Base-by-base conservation (phyloP, 768 basidiomycete species). In the Cantharellus cinnabarinus region DNA sequence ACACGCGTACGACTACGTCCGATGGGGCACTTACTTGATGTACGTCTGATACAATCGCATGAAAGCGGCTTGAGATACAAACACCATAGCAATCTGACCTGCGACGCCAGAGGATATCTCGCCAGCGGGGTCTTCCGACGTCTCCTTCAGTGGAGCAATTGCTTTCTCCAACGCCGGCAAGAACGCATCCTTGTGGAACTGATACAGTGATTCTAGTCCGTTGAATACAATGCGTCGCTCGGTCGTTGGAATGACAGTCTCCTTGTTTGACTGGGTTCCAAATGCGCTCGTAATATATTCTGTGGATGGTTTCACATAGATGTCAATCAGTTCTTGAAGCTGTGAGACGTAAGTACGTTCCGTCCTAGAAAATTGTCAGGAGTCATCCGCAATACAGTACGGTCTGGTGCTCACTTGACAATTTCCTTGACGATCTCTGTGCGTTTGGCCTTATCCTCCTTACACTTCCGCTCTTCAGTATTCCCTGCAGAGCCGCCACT, bases 21-120 rank as follows among this genome's bases (percentile, higher is more conserved):
- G 4, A 42, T 41, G 2, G 15, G 20, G 29, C 2, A 62, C 84
- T 67, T 68, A 90, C 89, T 98, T 97, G 76, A 94, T 94, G 68
- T 97, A 99, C 50, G 85, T 86, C 40, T 90, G 91, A 69, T 99
- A 99, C 85, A 98, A 97, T 73, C 76, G 88, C 88, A 99, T 89
- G 74, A 97, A 97, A 3, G 94, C 90, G 39, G 90, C 88, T 69
- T 99, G 91, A 58, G 84, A 86, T 58, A 89, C 73, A 70, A 98
- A 99, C 53, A 88, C 90, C 60, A 83, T 77, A 4, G 88, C 93
- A 42, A 99, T 83, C 10, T 79, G 76, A 61, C 78, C 84, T 0
- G 88, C 89, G 10, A 88, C 86, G 51, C 73, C 73, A 57, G 82
- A 69, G 0, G 90, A 89, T 42, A 86, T 66, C 59, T 80, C 77